Percentiles rank a stretch among this genome's conserved stretches.
Conservation (phyloP, 306 rosid genomes). For the Delonix regia region DNA sequence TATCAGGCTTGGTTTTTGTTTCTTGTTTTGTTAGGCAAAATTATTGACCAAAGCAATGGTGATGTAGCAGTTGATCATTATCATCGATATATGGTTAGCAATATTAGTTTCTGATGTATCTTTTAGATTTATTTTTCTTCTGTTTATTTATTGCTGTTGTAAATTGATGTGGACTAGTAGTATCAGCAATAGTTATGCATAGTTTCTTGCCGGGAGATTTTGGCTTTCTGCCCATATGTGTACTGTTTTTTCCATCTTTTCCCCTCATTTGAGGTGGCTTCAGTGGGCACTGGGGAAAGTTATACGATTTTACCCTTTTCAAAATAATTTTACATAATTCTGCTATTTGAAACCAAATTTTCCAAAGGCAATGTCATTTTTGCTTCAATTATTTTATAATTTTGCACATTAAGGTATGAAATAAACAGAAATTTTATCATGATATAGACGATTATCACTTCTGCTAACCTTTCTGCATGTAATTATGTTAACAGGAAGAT, state of each 20-base stretch:
- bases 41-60: slow-evolving; percentile 77
- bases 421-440: slow-evolving; percentile 8
- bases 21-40: slow-evolving; percentile 61
- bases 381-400: slow-evolving; percentile 2
- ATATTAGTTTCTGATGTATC: neutral
- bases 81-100: slow-evolving; percentile 80
- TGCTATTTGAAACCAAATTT: slow-evolving; percentile 22
- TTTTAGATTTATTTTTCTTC: neutral
- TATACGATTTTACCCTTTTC: neutral
- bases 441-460: slow-evolving; percentile 9
- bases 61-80: slow-evolving; percentile 92
- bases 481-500: slow-evolving; percentile 72
- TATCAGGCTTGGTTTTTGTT: neutral
- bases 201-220: slow-evolving; percentile 5
- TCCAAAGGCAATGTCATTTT: neutral
- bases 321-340: neutral
- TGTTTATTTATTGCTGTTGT: slow-evolving; percentile 12
- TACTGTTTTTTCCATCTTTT: slow-evolving; percentile 5
- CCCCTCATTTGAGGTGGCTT: neutral
- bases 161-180: slow-evolving; percentile 26
- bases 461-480: slow-evolving; percentile 20
- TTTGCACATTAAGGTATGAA: slow-evolving; percentile 14
- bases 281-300: neutral
- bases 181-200: slow-evolving; percentile 12
- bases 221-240: slow-evolving; percentile 1